Evolutionary conservation across 2,329 filamentous ascomycete species (phyloP), one percentile per base, ranked within the genome.

Genomic region (Drechslerella stenobrocha): DNA sequence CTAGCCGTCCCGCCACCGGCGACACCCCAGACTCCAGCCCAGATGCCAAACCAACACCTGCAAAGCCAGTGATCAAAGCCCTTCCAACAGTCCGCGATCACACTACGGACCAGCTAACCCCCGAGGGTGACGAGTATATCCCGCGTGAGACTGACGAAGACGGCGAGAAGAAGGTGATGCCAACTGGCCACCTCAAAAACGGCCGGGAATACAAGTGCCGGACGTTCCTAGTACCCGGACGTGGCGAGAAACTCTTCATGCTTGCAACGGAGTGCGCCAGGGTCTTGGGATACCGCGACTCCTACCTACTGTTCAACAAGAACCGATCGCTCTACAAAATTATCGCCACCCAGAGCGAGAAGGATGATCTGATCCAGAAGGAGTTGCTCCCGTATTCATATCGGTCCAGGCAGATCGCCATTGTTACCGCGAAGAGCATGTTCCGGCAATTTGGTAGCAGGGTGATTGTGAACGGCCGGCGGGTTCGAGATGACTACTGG

Each of bases 221-320:
- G 67, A 96, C 92, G 1, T 98, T 98, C 76, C 96, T 88, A 5
- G 88, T 98, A 70, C 82, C 85, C 15, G 90, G 89, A 56, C 85
- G 91, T 71, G 90, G 88, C 34, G 83, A 92, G 50, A 81, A 91
- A 58, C 84, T 95, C 8, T 98, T 98, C 83, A 98, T 98, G 93
- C 79, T 98, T 77, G 97, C 93, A 2, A 98, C 93, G 2, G 93
- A 98, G 75, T 95, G 93, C 3, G 93, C 93, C 22, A 88, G 93
- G 71, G 97, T 93, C 74, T 91, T 96, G 57, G 93, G 93, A 13
- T 98, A 98, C 81, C 84, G 93, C 72, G 93, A 98, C 80, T 96
- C 91, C 71, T 98, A 98, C 75, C 84, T 98, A 23, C 96, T 98
- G 81, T 98, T 98, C 81, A 95, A 93, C 70, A 98, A 97, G 78